Evolutionary conservation across 148 eudicot species (phyloP).

Genomic region (Dianthus caryophyllus): DNA sequence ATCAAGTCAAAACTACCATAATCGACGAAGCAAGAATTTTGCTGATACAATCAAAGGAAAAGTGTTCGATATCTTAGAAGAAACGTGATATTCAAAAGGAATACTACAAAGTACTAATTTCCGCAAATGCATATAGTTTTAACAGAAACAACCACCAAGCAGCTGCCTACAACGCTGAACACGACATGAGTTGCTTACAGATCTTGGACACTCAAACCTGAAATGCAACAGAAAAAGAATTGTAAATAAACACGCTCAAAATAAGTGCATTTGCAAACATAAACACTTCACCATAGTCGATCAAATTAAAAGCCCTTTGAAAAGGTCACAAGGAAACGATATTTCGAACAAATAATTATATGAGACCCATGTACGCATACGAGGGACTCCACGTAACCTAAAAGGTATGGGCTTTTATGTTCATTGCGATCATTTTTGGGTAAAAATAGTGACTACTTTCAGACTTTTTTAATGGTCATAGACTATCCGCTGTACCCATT

Average conservation of each 20-base stretch:
- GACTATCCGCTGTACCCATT: no score
- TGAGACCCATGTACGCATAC: no score
- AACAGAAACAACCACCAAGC: conserved; percentile 21
- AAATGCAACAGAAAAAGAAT: background rate
- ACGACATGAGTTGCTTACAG: conserved; percentile 16
- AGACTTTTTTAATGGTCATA: no score
- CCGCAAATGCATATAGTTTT: background rate
- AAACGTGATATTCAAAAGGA: conserved; percentile 8
- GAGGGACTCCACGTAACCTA: no score
- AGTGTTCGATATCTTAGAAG: conserved; percentile 1
- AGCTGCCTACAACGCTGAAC: conserved; percentile 23
- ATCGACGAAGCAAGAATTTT: background rate
- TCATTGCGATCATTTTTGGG: no score
- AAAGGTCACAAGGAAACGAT: no score
- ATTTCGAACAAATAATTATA: no score
- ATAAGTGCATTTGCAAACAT: no score
- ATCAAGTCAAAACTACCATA: background rate
- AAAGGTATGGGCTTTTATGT: no score
- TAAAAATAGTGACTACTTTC: no score
- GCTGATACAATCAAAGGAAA: conserved; percentile 1
- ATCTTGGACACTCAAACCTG: conserved; percentile 36
- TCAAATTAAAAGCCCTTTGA: no score
- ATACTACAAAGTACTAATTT: conserved; percentile 20
- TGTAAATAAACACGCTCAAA: background rate
- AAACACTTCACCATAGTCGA: no score